phyloP scores from a whole-genome alignment of 2,329 filamentous ascomycete species.

The Remersonia thermophila region DNA sequence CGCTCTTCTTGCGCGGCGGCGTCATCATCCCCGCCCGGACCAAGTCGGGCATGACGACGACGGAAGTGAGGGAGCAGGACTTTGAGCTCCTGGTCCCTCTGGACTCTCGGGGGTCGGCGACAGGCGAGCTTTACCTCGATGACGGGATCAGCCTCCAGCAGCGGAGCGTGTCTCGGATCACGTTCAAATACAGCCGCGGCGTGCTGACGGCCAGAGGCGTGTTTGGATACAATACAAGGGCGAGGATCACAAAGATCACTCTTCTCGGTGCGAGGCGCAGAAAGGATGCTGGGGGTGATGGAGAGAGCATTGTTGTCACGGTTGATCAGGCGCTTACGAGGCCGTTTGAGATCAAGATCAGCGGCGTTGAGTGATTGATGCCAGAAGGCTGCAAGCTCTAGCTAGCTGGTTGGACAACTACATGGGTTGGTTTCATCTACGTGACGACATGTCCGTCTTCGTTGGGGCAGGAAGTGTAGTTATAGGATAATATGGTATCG shows the following conservation, averaged over 20 bases:
- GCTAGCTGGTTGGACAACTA: no score
- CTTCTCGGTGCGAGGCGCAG: constrained; percentile 29
- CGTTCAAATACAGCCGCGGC: constrained; percentile 45
- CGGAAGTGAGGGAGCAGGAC: constrained; percentile 47
- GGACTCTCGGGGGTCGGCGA: constrained; percentile 47
- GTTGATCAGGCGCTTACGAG: constrained; percentile 9
- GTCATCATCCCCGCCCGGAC: constrained; percentile 49
- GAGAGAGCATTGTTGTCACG: neutral
- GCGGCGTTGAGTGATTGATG: neutral
- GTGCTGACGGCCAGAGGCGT: constrained; percentile 37
- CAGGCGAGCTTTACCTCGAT: constrained; percentile 61
- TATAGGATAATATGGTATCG: no score
- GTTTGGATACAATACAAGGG: constrained; percentile 38
- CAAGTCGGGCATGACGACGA: constrained; percentile 49
- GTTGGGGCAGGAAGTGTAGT: no score
- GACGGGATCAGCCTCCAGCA: constrained; percentile 61
- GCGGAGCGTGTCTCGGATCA: constrained; percentile 40
- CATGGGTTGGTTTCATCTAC: no score
- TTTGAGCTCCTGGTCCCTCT: constrained; percentile 64
- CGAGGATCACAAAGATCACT: constrained; percentile 36
- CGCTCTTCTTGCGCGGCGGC: constrained; percentile 56
- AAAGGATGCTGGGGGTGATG: constrained; percentile 2
- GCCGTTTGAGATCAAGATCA: constrained; percentile 8
- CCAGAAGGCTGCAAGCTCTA: no score
- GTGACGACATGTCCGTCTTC: no score